Evolutionary conservation across 495 filamentous ascomycete genomes (phyloP).

Genomic region (Elaphomyces granulatus): DNA sequence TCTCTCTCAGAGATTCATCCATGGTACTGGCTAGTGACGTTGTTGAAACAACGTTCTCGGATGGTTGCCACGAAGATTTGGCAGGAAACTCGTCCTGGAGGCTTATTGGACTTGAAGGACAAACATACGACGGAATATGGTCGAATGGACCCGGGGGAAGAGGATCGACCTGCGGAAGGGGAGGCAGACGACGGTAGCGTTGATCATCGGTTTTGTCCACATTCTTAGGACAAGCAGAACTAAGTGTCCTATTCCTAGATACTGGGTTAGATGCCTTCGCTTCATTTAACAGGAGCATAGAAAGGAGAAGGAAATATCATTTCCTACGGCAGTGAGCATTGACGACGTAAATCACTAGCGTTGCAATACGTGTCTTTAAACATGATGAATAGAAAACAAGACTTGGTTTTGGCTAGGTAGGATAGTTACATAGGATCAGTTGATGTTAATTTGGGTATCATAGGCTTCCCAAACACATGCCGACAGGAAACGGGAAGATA

Average conservation of each 20-base stretch:
- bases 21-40: conserved; percentile 32
- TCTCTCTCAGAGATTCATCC: conserved; percentile 31
- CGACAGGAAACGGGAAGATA: no score
- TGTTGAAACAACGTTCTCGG: conserved; percentile 23
- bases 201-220: conserved; percentile 3
- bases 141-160: conserved; percentile 31
- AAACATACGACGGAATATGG: conserved; percentile 15
- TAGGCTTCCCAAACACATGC: no score
- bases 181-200: conserved; percentile 24
- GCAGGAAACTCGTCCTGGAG: conserved; percentile 26
- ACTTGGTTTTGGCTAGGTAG: no score
- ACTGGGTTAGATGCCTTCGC: neutral
- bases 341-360: conserved; percentile 20
- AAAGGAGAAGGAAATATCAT: neutral
- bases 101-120: conserved; percentile 23
- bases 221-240: neutral
- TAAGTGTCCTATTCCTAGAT: neutral
- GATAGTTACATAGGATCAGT: no score
- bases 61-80: conserved; percentile 23
- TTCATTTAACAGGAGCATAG: neutral
- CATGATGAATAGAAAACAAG: no score
- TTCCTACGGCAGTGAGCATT: conserved; percentile 32
- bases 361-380: conserved; percentile 23
- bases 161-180: conserved; percentile 29
- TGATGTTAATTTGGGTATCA: no score